These are phyloP conservation scores for Geotrichum fermentans DNA, from an alignment of 1,139 yeast species.

Conservation along the genomic window DNA sequence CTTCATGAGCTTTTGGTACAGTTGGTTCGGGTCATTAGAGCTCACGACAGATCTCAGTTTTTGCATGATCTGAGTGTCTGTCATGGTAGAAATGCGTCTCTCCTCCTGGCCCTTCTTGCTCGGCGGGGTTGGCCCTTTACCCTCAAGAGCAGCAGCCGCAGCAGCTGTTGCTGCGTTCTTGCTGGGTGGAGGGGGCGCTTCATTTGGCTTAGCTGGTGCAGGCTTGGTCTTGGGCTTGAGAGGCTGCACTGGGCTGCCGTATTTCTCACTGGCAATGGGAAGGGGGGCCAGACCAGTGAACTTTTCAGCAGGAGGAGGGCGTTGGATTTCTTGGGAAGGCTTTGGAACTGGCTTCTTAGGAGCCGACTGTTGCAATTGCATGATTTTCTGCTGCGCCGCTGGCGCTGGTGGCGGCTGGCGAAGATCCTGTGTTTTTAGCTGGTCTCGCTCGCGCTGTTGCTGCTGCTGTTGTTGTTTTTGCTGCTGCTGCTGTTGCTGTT, in stretches of 20 bases:
- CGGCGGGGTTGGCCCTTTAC: slow-evolving; percentile 20
- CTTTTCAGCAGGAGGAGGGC: slow-evolving; percentile 1
- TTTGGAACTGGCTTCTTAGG: slow-evolving; percentile 4
- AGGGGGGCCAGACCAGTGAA: neutral
- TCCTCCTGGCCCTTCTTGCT: slow-evolving; percentile 36
- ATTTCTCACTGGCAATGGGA: slow-evolving; percentile 4
- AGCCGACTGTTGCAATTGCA: slow-evolving; percentile 9
- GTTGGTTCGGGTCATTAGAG: slow-evolving; percentile 74
- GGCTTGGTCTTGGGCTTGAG: slow-evolving; percentile 19
- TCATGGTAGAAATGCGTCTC: slow-evolving; percentile 65
- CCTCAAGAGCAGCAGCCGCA: slow-evolving; percentile 32
- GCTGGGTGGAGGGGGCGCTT: neutral
- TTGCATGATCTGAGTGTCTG: slow-evolving; percentile 80
- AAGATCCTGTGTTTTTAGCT: slow-evolving; percentile 24
- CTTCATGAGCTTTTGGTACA: slow-evolving; percentile 81
- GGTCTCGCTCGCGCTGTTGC: slow-evolving; percentile 27
- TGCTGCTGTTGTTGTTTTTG: slow-evolving; percentile 25
- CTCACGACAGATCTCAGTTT: slow-evolving; percentile 81
- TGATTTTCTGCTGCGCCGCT: slow-evolving; percentile 30
- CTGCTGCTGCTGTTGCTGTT: slow-evolving; percentile 13
- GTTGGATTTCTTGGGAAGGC: slow-evolving; percentile 2
- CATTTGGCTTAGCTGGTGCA: neutral
- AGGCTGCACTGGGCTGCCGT: slow-evolving; percentile 23
- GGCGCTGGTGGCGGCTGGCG: slow-evolving; percentile 26
- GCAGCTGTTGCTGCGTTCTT: slow-evolving; percentile 30